These are phyloP conservation scores for Alternaria dauci DNA, from an alignment of 2,329 filamentous ascomycete species.

Conservation along the genomic window DNA sequence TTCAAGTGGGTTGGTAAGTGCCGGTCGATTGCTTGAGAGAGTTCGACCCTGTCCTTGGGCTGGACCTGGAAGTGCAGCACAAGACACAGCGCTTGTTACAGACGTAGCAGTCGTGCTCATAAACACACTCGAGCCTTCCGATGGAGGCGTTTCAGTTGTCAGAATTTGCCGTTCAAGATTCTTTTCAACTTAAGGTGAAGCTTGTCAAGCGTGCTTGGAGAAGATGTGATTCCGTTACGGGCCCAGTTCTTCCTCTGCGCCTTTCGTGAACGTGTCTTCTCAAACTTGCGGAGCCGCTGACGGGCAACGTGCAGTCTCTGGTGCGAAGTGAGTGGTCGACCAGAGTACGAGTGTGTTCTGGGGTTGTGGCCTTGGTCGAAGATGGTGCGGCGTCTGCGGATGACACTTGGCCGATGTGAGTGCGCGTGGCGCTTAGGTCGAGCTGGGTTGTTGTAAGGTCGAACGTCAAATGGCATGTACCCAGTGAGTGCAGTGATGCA, in stretches of 20 bases:
- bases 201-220: conserved; percentile 2
- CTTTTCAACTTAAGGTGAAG: conserved; percentile 7
- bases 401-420: not conserved
- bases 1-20: not conserved
- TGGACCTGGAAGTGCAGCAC: conserved; percentile 1
- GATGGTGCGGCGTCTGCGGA: not conserved
- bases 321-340: conserved; percentile 2
- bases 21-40: not conserved
- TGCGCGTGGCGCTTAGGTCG: not conserved
- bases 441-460: not conserved
- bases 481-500: not conserved
- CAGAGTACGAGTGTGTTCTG: not conserved
- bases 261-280: conserved; percentile 5
- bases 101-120: conserved; percentile 9
- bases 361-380: conserved; percentile 1
- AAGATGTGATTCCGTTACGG: not conserved
- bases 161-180: conserved; percentile 1
- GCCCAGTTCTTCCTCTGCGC: conserved; percentile 1
- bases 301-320: conserved; percentile 17
- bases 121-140: not conserved
- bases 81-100: conserved; percentile 6
- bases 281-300: conserved; percentile 15
- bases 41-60: conserved; percentile 1
- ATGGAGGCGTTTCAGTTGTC: not conserved
- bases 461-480: conserved; percentile 8